These are phyloP conservation scores for Fusarium metavorans DNA, from an alignment of 2,329 filamentous ascomycete genomes.

Conservation along the genomic window DNA sequence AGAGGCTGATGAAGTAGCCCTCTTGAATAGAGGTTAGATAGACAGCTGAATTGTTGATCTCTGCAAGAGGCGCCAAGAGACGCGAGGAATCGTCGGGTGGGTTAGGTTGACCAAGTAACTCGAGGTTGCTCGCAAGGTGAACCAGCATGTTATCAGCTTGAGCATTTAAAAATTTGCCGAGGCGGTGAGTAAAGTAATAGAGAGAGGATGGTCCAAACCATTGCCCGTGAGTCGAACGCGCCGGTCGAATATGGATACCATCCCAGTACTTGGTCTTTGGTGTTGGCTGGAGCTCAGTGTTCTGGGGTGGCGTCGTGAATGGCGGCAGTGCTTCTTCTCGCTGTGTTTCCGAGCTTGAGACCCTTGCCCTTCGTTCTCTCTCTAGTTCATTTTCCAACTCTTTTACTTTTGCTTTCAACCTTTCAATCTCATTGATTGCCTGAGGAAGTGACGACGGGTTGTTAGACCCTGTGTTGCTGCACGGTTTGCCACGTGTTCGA, in stretches of 20 bases:
- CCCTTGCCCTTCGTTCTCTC: neutral
- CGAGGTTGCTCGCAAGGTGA: neutral
- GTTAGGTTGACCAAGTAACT: neutral
- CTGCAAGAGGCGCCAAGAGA: neutral
- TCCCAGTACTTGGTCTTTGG: neutral
- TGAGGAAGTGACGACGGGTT: neutral
- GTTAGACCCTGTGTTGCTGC: neutral
- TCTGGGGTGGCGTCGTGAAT: neutral
- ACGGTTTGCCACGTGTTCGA: neutral
- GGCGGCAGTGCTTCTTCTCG: neutral
- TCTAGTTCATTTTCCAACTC: neutral
- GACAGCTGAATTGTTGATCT: neutral
- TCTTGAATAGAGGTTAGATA: neutral
- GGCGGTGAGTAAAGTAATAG: neutral
- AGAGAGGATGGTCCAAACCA: neutral
- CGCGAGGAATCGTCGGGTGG: neutral
- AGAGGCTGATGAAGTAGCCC: neutral
- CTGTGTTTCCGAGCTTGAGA: neutral
- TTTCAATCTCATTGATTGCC: neutral
- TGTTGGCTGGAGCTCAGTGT: neutral
- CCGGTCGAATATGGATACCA: neutral
- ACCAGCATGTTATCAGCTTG: neutral
- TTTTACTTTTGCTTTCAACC: neutral
- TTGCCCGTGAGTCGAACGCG: neutral
- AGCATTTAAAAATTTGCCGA: neutral